These are phyloP conservation scores for Eremochloa ophiuroides DNA, from an alignment of 176 grass and related monocot species.

Conservation along the genomic window DNA sequence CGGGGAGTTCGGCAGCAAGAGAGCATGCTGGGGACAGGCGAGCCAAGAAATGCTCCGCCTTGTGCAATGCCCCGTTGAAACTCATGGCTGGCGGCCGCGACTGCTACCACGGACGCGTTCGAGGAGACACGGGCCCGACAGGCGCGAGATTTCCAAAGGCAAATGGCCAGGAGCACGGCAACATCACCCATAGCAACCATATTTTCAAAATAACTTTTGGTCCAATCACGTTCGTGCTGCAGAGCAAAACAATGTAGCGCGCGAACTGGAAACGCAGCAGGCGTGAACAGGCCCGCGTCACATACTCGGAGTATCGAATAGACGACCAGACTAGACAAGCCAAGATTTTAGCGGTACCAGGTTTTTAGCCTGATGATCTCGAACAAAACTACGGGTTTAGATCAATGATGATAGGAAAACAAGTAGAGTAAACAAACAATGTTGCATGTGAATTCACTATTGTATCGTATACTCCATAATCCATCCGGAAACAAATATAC, in stretches of 20 bases:
- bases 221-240: neutral
- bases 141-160: neutral
- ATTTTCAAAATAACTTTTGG: neutral
- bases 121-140: neutral
- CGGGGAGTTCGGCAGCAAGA: neutral
- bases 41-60: neutral
- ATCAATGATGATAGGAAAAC: neutral
- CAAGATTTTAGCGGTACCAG: neutral
- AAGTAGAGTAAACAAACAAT: neutral
- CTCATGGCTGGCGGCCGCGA: neutral
- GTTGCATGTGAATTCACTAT: neutral
- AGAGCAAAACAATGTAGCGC: too few species aligned
- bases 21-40: neutral
- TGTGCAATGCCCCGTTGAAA: conserved; percentile 1
- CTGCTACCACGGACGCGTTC: neutral
- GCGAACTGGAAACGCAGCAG: neutral
- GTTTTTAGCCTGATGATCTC: neutral
- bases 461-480: conserved; percentile 17
- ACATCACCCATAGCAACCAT: too few species aligned
- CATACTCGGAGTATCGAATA: neutral
- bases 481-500: conserved; percentile 15
- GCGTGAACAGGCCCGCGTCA: neutral
- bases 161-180: neutral
- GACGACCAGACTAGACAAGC: neutral
- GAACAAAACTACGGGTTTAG: neutral